phyloP scores from a whole-genome alignment of 345 rosid species.

The Citrus australasica region DNA sequence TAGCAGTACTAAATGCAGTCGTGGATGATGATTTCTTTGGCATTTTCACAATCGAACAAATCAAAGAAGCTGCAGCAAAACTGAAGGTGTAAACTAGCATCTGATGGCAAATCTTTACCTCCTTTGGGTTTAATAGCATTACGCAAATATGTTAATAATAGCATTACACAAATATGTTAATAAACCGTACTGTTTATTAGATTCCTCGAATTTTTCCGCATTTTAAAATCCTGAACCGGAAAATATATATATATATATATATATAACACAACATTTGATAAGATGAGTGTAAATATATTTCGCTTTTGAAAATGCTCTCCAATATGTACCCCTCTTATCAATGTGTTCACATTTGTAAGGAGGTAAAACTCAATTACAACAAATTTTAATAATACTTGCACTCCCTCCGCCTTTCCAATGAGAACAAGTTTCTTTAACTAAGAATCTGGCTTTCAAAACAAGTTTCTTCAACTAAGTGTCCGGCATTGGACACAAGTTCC shows the following conservation, averaged over 20 bases:
- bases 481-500: neutral
- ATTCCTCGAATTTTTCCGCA: rapidly evolving
- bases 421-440: neutral
- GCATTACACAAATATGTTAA: too few relatives aligned
- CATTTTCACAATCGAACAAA: conserved; percentile 85
- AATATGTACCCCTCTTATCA: neutral
- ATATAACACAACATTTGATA: too few relatives aligned
- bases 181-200: too few relatives aligned
- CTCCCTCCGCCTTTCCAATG: neutral
- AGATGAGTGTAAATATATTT: too few relatives aligned
- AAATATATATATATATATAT: too few relatives aligned
- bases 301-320: too few relatives aligned
- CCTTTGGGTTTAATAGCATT: too few relatives aligned
- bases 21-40: conserved; percentile 80
- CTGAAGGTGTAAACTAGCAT: conserved; percentile 32
- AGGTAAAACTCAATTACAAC: neutral
- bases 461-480: neutral
- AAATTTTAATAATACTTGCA: neutral
- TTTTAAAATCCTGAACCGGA: too few relatives aligned
- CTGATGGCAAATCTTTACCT: neutral
- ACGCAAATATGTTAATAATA: too few relatives aligned
- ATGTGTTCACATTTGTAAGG: neutral
- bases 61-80: conserved; percentile 86
- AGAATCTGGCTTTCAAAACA: neutral
- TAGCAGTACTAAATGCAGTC: conserved; percentile 61